Base-by-base conservation (phyloP, 1,284 basidiomycete genomes). In the Coniferiporia weirii region DNA sequence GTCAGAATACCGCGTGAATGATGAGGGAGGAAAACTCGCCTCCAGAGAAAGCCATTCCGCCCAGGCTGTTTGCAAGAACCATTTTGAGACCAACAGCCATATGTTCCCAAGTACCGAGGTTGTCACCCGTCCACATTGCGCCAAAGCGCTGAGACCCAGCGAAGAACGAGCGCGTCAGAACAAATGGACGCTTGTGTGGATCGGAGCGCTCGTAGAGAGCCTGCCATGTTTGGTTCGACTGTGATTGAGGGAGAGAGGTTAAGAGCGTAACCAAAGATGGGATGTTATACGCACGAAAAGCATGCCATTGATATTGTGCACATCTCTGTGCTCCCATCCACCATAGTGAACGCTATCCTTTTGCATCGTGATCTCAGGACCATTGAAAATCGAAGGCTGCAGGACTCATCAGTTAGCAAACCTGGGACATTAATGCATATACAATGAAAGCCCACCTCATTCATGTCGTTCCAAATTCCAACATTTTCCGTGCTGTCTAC, bases 391-490 rank as follows among this genome's bases (percentile, higher is more conserved):
- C 3, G 95, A 89, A 1, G 96, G 96, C 91, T 94, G 64, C 17
- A 52, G 32, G 50, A 59, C 20, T 13, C 22, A 49, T 47, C n/a
- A 61, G 64, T 44, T 32, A 45, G 22, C 17, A 5, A n/a, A 17
- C n/a, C 1, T 6, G 57, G 27, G 27, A 3, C 27, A 27, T 3
- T 27, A 27, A 27, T n/a, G 20, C 34, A 10, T n/a, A 34, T 27
- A n/a, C 20, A 52, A 55, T 52, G 15, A 27, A 54, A 2, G 68
- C 74, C n/a, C 52, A 89, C 91, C 82, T 98, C 96, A 70, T 98
- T 98, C 96, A 99, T 99, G 71, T 99, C 96, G 72, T 98, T 98
- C 95, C 95, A 98, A 62, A 98, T 91, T 69, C 87, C 89, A 9
- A 98, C 82, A 66, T 87, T 84, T 51, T 85, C 83, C 1, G 91